These are phyloP conservation scores for Turnera subulata DNA, from an alignment of 345 rosid genomes.

Conservation along the genomic window DNA sequence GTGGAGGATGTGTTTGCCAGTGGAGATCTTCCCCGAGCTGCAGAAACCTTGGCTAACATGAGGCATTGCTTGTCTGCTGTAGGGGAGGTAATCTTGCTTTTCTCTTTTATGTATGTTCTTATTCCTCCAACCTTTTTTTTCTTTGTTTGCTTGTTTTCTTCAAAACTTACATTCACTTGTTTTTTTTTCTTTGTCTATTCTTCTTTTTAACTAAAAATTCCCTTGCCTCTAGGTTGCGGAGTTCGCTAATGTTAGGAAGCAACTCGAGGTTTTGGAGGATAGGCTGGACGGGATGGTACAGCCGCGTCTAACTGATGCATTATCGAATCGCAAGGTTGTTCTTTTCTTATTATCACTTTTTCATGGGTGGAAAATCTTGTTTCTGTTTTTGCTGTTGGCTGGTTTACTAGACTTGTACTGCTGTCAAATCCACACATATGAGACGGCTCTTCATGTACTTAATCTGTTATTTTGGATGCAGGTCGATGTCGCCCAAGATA, in stretches of 20 bases:
- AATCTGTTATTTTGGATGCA: conserved; percentile 21
- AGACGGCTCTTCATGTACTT: conserved; percentile 13
- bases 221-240: conserved; percentile 70
- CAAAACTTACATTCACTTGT: no score
- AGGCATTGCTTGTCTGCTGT: conserved; percentile 97
- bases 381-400: conserved; percentile 4
- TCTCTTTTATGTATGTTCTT: not conserved
- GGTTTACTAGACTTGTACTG: not conserved
- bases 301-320: conserved; percentile 91
- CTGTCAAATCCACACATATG: not conserved
- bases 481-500: conserved; percentile 93
- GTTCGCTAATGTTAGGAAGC: conserved; percentile 93
- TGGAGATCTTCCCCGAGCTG: conserved; percentile 97
- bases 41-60: conserved; percentile 98
- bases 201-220: not conserved
- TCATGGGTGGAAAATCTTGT: no score
- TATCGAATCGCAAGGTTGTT: conserved; percentile 81
- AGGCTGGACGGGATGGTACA: conserved; percentile 93
- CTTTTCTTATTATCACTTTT: not conserved
- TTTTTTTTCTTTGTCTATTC: not conserved
- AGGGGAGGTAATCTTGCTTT: conserved; percentile 71
- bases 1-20: conserved; percentile 98
- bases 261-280: conserved; percentile 91
- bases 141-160: not conserved
- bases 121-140: not conserved